Evolutionary conservation across 192 early-diverging fungal genomes (phyloP).

Genomic region (Mortierella alpina): DNA sequence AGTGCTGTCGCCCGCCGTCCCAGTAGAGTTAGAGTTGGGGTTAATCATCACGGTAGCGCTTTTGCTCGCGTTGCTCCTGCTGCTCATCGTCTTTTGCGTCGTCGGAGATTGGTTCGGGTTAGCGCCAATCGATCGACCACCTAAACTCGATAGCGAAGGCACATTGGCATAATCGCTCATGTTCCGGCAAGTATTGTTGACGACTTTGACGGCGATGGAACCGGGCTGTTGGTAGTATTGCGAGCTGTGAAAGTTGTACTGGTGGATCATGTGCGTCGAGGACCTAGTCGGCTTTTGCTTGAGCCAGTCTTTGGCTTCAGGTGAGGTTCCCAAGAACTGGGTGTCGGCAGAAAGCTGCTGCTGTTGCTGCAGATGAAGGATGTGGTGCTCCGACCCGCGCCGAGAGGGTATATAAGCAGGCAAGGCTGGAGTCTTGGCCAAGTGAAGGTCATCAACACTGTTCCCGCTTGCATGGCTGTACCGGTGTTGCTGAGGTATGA

Average conservation of each 20-base stretch:
- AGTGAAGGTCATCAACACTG: conserved; percentile 21
- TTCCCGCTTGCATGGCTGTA: conserved; percentile 13
- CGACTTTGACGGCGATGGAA: conserved; percentile 30
- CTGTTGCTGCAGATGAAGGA: conserved; percentile 22
- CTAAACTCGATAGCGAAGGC: conserved; percentile 5
- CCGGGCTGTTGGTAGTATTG: conserved; percentile 48
- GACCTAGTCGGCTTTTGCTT: conserved; percentile 47
- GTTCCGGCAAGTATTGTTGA: conserved; percentile 50
- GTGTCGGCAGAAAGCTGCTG: conserved; percentile 21
- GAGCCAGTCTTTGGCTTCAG: conserved; percentile 51
- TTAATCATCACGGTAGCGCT: neutral
- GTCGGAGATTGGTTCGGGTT: neutral
- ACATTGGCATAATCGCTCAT: conserved; percentile 44
- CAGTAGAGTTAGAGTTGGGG: conserved; percentile 1
- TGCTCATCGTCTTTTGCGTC: neutral
- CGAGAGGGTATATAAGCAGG: conserved; percentile 18
- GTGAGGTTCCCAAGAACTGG: conserved; percentile 36
- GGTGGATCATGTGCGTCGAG: conserved; percentile 43
- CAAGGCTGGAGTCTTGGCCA: conserved; percentile 5
- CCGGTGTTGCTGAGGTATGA: conserved; percentile 20
- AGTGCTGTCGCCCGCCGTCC: neutral
- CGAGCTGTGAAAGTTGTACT: conserved; percentile 49
- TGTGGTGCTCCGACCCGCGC: conserved; percentile 39
- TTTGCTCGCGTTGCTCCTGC: conserved; percentile 6
- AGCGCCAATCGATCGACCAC: conserved; percentile 17